A percentile compares a stretch with the other conserved stretches of the same genome.
Evolutionary conservation across 2,329 filamentous ascomycete genomes (phyloP).

Genomic region (Cordyceps farinosa): DNA sequence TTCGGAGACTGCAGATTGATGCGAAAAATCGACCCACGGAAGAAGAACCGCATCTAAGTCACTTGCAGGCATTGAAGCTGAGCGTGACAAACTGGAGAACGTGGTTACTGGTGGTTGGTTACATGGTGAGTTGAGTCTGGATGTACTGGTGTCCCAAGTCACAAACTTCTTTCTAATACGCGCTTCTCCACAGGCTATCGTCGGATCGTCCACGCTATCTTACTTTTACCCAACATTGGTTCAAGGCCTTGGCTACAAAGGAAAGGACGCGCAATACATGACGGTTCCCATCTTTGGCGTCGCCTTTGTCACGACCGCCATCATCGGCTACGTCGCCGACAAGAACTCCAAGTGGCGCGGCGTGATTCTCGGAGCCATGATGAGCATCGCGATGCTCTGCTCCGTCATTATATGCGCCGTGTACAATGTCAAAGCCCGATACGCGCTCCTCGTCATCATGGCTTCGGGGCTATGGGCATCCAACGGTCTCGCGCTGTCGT

Average conservation of each 20-base stretch:
- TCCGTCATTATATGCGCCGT: slow-evolving; percentile 39
- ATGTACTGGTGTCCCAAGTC: neutral
- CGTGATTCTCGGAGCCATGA: slow-evolving; percentile 45
- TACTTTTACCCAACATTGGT: slow-evolving; percentile 55
- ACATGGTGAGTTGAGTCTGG: slow-evolving; percentile 31
- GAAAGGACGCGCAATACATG: slow-evolving; percentile 48
- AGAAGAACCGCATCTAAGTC: slow-evolving; percentile 65
- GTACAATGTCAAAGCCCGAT: slow-evolving; percentile 50
- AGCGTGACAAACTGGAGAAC: slow-evolving; percentile 38
- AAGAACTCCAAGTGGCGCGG: slow-evolving; percentile 43
- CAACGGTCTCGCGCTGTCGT: slow-evolving; percentile 50
- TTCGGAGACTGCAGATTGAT: slow-evolving; percentile 62
- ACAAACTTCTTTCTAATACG: neutral
- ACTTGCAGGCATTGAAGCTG: slow-evolving; percentile 55
- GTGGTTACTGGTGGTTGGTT: slow-evolving; percentile 39
- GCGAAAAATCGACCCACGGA: slow-evolving; percentile 63
- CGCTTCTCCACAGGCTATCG: slow-evolving; percentile 27
- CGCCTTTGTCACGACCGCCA: slow-evolving; percentile 46
- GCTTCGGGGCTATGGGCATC: slow-evolving; percentile 51
- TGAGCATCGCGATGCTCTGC: slow-evolving; percentile 37
- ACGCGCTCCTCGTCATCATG: slow-evolving; percentile 54
- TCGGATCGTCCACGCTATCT: slow-evolving; percentile 43
- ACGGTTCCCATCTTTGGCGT: slow-evolving; percentile 50
- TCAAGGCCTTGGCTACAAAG: slow-evolving; percentile 46
- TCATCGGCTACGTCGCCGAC: slow-evolving; percentile 47